Evolutionary conservation across 2,329 filamentous ascomycete species (phyloP).

Genomic region (Rhynchosporium graminicola): DNA sequence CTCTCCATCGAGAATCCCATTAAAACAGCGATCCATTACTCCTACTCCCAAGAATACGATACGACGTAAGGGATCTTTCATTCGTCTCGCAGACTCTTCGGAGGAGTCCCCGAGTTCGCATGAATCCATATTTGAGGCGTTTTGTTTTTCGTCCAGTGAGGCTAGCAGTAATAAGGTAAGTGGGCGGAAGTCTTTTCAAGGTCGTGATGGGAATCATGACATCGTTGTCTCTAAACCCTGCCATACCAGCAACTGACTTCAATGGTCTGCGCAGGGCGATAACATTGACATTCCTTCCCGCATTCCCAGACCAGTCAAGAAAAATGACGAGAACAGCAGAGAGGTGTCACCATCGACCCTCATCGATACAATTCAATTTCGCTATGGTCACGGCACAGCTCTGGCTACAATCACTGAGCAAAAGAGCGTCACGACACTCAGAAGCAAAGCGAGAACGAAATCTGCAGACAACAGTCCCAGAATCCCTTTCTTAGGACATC

Average conservation of each 20-base stretch:
- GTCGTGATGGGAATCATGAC: not conserved
- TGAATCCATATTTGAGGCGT: slow-evolving; percentile 44
- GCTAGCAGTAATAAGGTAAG: slow-evolving; percentile 28
- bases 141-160: slow-evolving; percentile 41
- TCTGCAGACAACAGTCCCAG: slow-evolving; percentile 36
- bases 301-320: slow-evolving; percentile 13
- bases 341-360: not conserved
- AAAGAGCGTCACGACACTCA: slow-evolving; percentile 43
- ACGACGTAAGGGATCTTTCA: slow-evolving; percentile 39
- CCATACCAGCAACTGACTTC: not conserved
- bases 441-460: slow-evolving; percentile 32
- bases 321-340: slow-evolving; percentile 28
- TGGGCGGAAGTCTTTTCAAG: not conserved
- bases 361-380: slow-evolving; percentile 36
- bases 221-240: not conserved
- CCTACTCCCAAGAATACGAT: slow-evolving; percentile 33
- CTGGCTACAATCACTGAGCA: slow-evolving; percentile 47
- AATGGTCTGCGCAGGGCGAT: slow-evolving; percentile 16
- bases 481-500: slow-evolving; percentile 35
- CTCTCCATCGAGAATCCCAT: slow-evolving; percentile 25
- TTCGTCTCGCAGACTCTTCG: slow-evolving; percentile 41
- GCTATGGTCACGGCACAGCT: slow-evolving; percentile 45
- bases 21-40: slow-evolving; percentile 25
- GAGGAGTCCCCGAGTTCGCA: slow-evolving; percentile 43
- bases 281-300: slow-evolving; percentile 20